Conservation (phyloP, 208 protist species). For the Acanthamoeba rhysodes region DNA sequence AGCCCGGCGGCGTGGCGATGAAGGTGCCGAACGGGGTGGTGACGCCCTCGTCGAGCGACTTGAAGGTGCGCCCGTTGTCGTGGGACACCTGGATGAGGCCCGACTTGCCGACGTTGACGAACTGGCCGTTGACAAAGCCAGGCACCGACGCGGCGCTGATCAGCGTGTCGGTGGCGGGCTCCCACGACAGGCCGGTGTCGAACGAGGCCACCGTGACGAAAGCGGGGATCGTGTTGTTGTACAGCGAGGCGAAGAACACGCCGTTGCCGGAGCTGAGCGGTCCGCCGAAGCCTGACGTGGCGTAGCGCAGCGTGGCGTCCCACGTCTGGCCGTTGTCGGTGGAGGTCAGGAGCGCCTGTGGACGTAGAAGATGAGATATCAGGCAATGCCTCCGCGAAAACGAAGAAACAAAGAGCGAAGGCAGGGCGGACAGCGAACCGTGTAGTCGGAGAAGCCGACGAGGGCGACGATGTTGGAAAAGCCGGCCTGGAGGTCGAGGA, state of each 20-base stretch:
- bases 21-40: background rate
- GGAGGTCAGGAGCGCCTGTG: background rate
- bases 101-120: background rate
- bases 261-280: background rate
- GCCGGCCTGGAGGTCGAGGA: background rate
- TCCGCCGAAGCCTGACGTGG: background rate
- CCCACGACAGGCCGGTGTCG: background rate
- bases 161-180: background rate
- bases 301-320: background rate
- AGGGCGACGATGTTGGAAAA: background rate
- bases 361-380: background rate
- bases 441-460: background rate
- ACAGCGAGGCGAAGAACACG: background rate
- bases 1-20: background rate
- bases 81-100: background rate
- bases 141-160: background rate
- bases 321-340: background rate
- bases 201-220: background rate
- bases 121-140: background rate
- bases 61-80: background rate
- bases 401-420: background rate
- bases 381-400: background rate
- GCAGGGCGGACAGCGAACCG: background rate
- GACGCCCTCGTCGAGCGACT: background rate
- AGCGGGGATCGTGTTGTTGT: background rate